Evolutionary conservation across 1,284 basidiomycete genomes (phyloP).

Genomic region (Fistulina hepatica): DNA sequence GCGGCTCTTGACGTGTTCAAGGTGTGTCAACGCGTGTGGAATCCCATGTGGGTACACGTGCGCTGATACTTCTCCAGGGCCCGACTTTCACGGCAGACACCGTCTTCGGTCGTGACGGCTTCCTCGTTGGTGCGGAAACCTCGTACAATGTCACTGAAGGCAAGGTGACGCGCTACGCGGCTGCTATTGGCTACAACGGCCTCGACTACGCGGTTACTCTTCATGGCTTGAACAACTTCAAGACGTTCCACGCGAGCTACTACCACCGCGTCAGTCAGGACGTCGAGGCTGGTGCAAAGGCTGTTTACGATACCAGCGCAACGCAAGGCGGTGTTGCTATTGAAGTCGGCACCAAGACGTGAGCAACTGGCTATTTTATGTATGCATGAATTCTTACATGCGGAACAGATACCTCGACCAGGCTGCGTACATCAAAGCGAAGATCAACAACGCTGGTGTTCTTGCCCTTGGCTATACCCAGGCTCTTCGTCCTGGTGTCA

Average conservation of each 20-base stretch:
- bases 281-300: slow-evolving; percentile 97
- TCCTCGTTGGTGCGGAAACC: slow-evolving; percentile 94
- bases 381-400: background rate
- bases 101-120: slow-evolving; percentile 93
- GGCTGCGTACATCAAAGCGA: slow-evolving; percentile 92
- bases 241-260: slow-evolving; percentile 92
- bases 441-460: slow-evolving; percentile 96
- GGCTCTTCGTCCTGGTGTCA: slow-evolving; percentile 89
- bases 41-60: slow-evolving; percentile 4
- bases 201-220: slow-evolving; percentile 95
- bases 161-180: slow-evolving; percentile 85
- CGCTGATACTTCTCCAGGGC: slow-evolving; percentile 43
- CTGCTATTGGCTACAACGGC: slow-evolving; percentile 89
- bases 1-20: slow-evolving; percentile 92
- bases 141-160: slow-evolving; percentile 95
- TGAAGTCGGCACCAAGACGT: slow-evolving; percentile 96
- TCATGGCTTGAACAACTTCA: slow-evolving; percentile 92
- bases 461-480: slow-evolving; percentile 89
- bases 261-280: slow-evolving; percentile 95
- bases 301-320: slow-evolving; percentile 92
- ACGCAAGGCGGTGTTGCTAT: slow-evolving; percentile 82
- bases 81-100: slow-evolving; percentile 95
- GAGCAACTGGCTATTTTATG: slow-evolving; percentile 26
- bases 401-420: slow-evolving; percentile 66
- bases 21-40: slow-evolving; percentile 32